Conservation (phyloP, 192 early-diverging fungal genomes). For the Umbelopsis vinacea region DNA sequence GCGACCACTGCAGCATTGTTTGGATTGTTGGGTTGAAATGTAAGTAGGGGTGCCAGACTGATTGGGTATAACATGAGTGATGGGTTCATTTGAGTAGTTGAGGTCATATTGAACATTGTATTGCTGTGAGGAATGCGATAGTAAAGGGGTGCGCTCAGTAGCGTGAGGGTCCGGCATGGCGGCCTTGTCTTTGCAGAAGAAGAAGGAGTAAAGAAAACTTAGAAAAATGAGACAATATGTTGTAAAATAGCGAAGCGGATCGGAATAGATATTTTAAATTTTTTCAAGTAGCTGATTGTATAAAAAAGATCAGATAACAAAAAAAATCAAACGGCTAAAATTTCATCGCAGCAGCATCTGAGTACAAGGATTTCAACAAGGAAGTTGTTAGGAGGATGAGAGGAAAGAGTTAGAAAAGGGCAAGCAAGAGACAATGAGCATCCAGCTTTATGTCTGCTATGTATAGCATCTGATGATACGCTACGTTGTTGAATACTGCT, state of each 20-base stretch:
- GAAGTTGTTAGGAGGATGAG: too few relatives aligned
- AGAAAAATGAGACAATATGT: not conserved
- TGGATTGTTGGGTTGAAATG: conserved; percentile 14
- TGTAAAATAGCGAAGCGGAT: not conserved
- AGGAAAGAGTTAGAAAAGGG: too few relatives aligned
- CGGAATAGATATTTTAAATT: not conserved
- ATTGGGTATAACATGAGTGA: conserved; percentile 8
- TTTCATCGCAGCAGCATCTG: too few relatives aligned
- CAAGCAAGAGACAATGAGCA: too few relatives aligned
- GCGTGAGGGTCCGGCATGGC: not conserved
- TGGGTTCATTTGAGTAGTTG: conserved; percentile 1
- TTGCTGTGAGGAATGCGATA: not conserved
- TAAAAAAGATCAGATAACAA: conserved; percentile 14
- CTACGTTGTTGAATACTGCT: not conserved
- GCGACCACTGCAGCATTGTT: conserved; percentile 22
- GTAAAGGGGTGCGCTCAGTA: not conserved
- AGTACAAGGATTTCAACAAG: too few relatives aligned
- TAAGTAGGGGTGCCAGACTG: conserved; percentile 18
- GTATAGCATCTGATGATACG: not conserved
- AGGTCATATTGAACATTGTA: not conserved
- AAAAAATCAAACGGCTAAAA: too few relatives aligned
- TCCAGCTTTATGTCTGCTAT: not conserved
- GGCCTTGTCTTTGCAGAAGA: conserved; percentile 5
- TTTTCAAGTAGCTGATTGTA: not conserved
- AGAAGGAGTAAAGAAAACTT: conserved; percentile 15